Percentiles rank a stretch among this genome's conserved stretches.
Conservation (phyloP, 2,329 filamentous ascomycete species). For the Lachnellula arida region DNA sequence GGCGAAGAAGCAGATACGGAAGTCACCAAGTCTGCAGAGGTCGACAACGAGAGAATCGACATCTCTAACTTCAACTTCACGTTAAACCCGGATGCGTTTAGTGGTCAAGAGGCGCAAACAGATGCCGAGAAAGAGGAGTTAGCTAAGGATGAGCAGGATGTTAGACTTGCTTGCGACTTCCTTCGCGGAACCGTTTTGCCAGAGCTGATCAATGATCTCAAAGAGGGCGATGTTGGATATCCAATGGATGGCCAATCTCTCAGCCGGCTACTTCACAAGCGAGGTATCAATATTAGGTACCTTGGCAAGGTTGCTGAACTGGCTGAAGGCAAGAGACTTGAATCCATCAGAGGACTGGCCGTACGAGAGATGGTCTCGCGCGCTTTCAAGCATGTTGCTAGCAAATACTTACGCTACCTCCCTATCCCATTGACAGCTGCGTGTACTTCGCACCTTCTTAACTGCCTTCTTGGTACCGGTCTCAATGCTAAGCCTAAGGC, state of each 20-base stretch:
- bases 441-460: constrained; percentile 81
- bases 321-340: constrained; percentile 65
- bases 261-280: constrained; percentile 85
- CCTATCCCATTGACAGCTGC: constrained; percentile 75
- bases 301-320: constrained; percentile 77
- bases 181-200: constrained; percentile 75
- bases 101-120: constrained; percentile 83
- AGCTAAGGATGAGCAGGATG: constrained; percentile 79
- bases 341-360: constrained; percentile 71
- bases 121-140: constrained; percentile 84
- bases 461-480: constrained; percentile 78
- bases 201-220: constrained; percentile 79
- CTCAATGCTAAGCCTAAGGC: constrained; percentile 74
- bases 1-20: constrained; percentile 35
- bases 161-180: constrained; percentile 76
- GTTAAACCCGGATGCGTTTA: constrained; percentile 94
- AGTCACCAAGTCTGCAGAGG: constrained; percentile 22
- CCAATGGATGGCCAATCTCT: constrained; percentile 97
- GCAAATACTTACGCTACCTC: constrained; percentile 72
- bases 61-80: constrained; percentile 82
- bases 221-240: constrained; percentile 91
- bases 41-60: constrained; percentile 63
- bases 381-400: constrained; percentile 88
- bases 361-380: constrained; percentile 93
- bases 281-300: constrained; percentile 95